Evolutionary conservation across 805 yeast genomes (phyloP), one percentile per base, ranked within the genome.

Genomic region (Danielia reshetovae): DNA sequence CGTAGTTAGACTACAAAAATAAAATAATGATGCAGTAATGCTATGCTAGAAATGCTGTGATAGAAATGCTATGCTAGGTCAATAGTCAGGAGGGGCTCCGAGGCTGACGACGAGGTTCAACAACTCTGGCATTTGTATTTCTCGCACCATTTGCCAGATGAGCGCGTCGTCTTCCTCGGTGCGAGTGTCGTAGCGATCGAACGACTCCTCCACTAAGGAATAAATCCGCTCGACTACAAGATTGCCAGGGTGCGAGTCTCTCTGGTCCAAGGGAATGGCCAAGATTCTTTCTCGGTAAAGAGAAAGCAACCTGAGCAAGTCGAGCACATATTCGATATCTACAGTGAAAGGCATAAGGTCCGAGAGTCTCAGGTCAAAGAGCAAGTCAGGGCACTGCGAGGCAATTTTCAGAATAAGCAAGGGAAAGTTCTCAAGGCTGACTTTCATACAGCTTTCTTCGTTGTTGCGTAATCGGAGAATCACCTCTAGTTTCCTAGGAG

Each of bases 121-220:
- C 28, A 46, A 44, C 27, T 42, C 49, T 2, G 49, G 45, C 30
- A 37, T 46, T 30, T 36, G 34, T 13, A 42, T 34, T 23, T 38
- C 36, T 18, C 28, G 34, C 17, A 46, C 35, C 26, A 30, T 18
- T 16, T 29, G 39, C 49, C 48, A 46, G 32, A 46, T 34, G 7
- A 21, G 30, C 15, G 27, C 32, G 24, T 26, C 32, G 18, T 30
- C 27, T 19, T 32, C 27, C 18, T 32, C 16, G 5, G 34, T 34
- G 13, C 14, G 27, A 5, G 33, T 35, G 25, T 28, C 32, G 21
- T 27, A 30, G 12, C 28, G 36, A 10, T 18, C 27, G 18, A 36
- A 21, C 2, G 44, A 29, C 6, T 23, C 17, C 23, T 16, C 32
- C 29, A 39, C 39, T 14, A 31, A 18, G 4, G 26, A 29, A 15